phyloP scores from a whole-genome alignment of 345 rosid genomes.

The Populus pruinosa region DNA sequence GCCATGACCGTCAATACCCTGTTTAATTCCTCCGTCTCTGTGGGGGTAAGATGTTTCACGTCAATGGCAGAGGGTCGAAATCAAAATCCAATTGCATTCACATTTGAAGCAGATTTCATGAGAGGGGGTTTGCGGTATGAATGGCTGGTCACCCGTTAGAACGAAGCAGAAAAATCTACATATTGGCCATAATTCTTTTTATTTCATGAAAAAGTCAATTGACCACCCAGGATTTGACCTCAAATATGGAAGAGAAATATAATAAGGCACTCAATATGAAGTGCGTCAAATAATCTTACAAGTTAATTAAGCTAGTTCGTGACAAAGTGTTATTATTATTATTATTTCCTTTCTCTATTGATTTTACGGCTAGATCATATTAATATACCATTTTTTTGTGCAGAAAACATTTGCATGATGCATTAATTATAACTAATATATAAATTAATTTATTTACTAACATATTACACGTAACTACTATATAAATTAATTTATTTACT shows the following conservation, averaged over 20 bases:
- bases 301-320: too few relatives aligned
- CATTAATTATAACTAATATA: too few relatives aligned
- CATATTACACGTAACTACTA: too few relatives aligned
- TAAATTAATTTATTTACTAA: too few relatives aligned
- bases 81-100: neutral
- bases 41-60: too few relatives aligned
- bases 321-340: too few relatives aligned
- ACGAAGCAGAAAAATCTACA: neutral
- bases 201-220: neutral
- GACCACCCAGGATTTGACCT: neutral
- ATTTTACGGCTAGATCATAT: too few relatives aligned
- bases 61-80: neutral
- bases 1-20: neutral
- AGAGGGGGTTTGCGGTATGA: neutral
- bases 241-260: neutral
- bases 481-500: too few relatives aligned
- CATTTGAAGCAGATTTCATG: neutral
- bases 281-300: neutral
- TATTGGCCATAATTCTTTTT: neutral
- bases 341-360: too few relatives aligned
- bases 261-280: neutral
- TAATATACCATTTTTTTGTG: too few relatives aligned
- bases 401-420: too few relatives aligned
- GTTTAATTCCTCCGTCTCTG: too few relatives aligned
- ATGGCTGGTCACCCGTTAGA: neutral